Percentiles rank a stretch among this genome's conserved stretches.
Evolutionary conservation across 768 basidiomycete species (phyloP).

Genomic region (Lyophyllum atratum): DNA sequence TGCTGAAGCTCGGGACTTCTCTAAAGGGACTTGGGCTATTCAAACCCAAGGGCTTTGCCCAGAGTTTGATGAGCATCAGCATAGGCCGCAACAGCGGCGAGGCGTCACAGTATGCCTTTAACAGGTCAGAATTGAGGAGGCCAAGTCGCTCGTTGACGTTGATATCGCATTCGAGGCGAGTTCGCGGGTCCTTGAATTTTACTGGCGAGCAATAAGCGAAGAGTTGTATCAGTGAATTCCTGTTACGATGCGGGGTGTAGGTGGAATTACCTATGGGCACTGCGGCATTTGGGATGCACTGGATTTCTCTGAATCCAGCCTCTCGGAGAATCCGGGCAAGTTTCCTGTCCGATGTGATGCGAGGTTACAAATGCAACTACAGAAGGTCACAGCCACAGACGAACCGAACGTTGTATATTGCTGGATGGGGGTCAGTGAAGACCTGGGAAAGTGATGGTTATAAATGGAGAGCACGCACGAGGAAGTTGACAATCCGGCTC

Average conservation of each 20-base stretch:
- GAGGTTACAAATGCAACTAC: not conserved
- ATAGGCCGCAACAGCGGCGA: slow-evolving; percentile 45
- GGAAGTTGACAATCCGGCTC: slow-evolving; percentile 11
- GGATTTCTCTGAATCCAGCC: slow-evolving; percentile 34
- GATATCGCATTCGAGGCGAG: slow-evolving; percentile 49
- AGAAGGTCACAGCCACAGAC: not conserved
- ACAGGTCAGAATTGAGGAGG: slow-evolving; percentile 47
- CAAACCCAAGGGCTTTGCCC: slow-evolving; percentile 56
- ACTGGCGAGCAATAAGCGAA: slow-evolving; percentile 33
- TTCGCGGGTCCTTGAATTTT: slow-evolving; percentile 47
- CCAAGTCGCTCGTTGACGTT: slow-evolving; percentile 68
- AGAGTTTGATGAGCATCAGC: slow-evolving; percentile 52
- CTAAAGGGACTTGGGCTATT: slow-evolving; percentile 41
- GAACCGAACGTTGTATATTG: slow-evolving; percentile 27
- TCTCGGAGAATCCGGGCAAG: slow-evolving; percentile 29
- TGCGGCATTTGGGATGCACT: slow-evolving; percentile 31
- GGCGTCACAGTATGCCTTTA: slow-evolving; percentile 51
- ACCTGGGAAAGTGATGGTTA: not conserved
- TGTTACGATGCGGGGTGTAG: no score
- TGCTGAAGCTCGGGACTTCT: slow-evolving; percentile 49
- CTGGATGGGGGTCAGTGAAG: slow-evolving; percentile 13
- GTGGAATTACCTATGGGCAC: slow-evolving; percentile 43
- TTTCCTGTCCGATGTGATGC: slow-evolving; percentile 25
- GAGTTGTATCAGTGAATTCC: not conserved
- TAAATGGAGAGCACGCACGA: slow-evolving; percentile 1